Conservation (phyloP, 2,329 filamentous ascomycete genomes). For the Parastagonospora avenae region DNA sequence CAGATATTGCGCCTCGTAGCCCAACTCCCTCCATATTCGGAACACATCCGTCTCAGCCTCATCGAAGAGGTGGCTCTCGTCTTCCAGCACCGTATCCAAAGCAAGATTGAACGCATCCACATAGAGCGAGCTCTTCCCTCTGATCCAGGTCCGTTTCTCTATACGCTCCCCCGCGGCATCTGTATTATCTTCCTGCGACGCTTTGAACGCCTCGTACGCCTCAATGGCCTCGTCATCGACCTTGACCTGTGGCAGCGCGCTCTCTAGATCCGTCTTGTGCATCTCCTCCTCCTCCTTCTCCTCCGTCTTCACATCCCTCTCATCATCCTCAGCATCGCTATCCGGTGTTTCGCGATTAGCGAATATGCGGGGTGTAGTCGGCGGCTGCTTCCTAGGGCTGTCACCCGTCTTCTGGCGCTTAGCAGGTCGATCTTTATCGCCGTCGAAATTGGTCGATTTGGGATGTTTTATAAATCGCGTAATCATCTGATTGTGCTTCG, state of each 20-base stretch:
- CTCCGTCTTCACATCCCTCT: slow-evolving; percentile 26
- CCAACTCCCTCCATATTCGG: slow-evolving; percentile 70
- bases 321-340: slow-evolving; percentile 48
- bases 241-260: slow-evolving; percentile 68
- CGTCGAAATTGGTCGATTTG: slow-evolving; percentile 52
- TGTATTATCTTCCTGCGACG: slow-evolving; percentile 55
- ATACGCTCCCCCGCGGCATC: slow-evolving; percentile 55
- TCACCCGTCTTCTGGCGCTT: slow-evolving; percentile 50
- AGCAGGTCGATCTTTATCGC: slow-evolving; percentile 45
- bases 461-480: slow-evolving; percentile 51
- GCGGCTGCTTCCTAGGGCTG: slow-evolving; percentile 23
- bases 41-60: slow-evolving; percentile 79
- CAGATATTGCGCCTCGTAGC: slow-evolving; percentile 90
- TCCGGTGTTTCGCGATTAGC: slow-evolving; percentile 44
- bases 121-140: slow-evolving; percentile 86
- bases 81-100: slow-evolving; percentile 83
- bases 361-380: slow-evolving; percentile 26
- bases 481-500: slow-evolving; percentile 56
- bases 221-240: slow-evolving; percentile 74
- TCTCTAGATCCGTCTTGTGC: slow-evolving; percentile 70
- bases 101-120: slow-evolving; percentile 97
- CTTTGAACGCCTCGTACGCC: slow-evolving; percentile 75
- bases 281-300: slow-evolving; percentile 22
- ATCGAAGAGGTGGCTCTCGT: slow-evolving; percentile 88
- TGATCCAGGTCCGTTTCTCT: slow-evolving; percentile 68